Base-by-base conservation (phyloP, 75 land plant genomes). In the Cunninghamia lanceolata region DNA sequence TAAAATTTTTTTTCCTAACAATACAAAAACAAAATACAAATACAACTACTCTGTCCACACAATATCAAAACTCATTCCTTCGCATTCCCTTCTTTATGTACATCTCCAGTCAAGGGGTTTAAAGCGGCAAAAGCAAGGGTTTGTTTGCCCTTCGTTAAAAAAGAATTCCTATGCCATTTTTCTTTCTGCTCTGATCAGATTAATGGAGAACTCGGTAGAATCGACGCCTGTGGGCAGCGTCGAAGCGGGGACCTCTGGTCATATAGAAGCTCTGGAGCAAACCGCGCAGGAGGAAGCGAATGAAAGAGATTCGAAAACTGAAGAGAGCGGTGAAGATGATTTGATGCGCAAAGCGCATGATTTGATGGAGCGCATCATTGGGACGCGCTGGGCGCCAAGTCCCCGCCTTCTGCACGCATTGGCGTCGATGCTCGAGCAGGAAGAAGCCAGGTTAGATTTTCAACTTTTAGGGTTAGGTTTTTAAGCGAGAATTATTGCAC, bases 341-440 rank as follows among this genome's bases (percentile, higher is more conserved):
- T 63, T 95, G 88, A 73, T 94, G 56, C 85, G 89, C 30, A 87
- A 89, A 86, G 99, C 93, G 70, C 93, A 94, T 75, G 86, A 84
- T 43, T 76, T 98, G 71, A 93, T 98, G 93, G 85, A 91, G 25
- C 93, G 89, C 84, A 92, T 98, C 85, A 10, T 45, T 43, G 87
- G 93, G 30, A 86, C 94, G 9, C 92, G 89, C 32, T 87, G 90
- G 45, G 90, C 90, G 87, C 99, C 99, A 81, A 92, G 87, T 85
- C 93, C 97, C 25, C 76, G 82, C 4, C 87, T 89, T 43, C 91
- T 98, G 50, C 99, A 96, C 83, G 91, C 94, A 56, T 93, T 98
- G 28, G 91, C 99, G 1, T 86, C 96, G 28, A 89, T 98, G 63
- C 88, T 98, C 75, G 99, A 98, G 83, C 83, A 91, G 73, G 91